Percentiles rank a stretch among this genome's conserved stretches.
These are phyloP conservation scores for Mycena crocata DNA, from an alignment of 768 basidiomycete species.

Conservation along the genomic window DNA sequence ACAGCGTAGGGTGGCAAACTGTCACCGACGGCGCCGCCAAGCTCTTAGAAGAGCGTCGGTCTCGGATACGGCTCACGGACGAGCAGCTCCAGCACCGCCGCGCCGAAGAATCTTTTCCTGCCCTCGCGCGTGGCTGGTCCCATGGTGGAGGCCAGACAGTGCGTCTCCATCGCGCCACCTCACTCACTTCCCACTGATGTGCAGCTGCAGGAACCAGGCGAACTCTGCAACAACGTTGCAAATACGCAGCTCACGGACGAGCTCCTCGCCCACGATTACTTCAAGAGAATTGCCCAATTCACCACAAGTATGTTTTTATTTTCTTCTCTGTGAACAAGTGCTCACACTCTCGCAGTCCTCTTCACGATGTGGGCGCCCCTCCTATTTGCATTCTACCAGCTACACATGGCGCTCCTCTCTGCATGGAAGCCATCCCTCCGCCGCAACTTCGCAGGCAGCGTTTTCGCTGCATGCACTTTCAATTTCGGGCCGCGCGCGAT, in stretches of 20 bases:
- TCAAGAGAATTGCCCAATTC: constrained; percentile 8
- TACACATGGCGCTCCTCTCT: not conserved
- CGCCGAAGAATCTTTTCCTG: not conserved
- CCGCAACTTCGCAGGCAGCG: not conserved
- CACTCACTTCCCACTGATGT: too few species aligned
- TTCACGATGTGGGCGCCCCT: not conserved
- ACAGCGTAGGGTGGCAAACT: not conserved
- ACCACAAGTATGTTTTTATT: constrained; percentile 1
- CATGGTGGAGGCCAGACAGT: too few species aligned
- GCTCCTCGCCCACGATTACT: constrained; percentile 9
- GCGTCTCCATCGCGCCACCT: too few species aligned
- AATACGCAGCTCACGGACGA: constrained; percentile 4
- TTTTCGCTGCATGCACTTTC: constrained; percentile 42
- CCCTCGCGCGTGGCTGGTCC: not conserved
- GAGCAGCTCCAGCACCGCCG: not conserved
- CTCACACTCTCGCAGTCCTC: not conserved
- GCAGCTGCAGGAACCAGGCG: constrained; percentile 15
- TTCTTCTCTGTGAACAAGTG: not conserved
- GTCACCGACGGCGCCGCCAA: not conserved
- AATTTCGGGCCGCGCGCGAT: constrained; percentile 42
- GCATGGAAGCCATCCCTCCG: not conserved
- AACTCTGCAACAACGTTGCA: constrained; percentile 4
- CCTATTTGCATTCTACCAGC: constrained; percentile 3
- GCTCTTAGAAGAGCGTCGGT: not conserved
- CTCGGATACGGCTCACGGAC: not conserved